Conservation (phyloP, 1,139 yeast species). For the Suhomyces terraborum region DNA sequence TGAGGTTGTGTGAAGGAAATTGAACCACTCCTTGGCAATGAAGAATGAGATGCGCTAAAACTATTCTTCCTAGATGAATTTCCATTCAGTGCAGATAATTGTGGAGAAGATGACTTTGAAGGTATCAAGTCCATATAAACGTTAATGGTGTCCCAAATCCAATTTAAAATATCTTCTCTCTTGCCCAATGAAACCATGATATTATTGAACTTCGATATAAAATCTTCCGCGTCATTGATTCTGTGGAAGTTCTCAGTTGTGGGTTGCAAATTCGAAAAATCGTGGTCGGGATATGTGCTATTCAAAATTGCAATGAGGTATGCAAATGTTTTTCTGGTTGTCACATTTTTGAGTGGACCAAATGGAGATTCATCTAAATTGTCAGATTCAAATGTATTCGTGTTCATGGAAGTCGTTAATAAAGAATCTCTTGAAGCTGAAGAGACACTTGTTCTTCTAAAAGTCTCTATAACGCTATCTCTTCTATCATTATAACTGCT, state of each 20-base stretch:
- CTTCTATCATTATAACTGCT: slow-evolving; percentile 29
- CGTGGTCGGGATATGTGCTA: slow-evolving; percentile 94
- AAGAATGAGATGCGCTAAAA: slow-evolving; percentile 16
- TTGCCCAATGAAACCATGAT: slow-evolving; percentile 79
- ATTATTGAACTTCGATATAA: slow-evolving; percentile 76
- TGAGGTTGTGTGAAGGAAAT: slow-evolving; percentile 7
- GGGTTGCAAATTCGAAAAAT: slow-evolving; percentile 85
- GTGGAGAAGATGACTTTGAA: slow-evolving; percentile 27
- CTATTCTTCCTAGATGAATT: slow-evolving; percentile 32
- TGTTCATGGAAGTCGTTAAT: slow-evolving; percentile 26
- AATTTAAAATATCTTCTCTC: slow-evolving; percentile 48
- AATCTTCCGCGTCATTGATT: slow-evolving; percentile 50
- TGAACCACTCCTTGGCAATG: slow-evolving; percentile 14
- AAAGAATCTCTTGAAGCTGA: slow-evolving; percentile 13
- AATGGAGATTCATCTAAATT: slow-evolving; percentile 71
- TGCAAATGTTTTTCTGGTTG: slow-evolving; percentile 87
- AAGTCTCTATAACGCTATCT: slow-evolving; percentile 25
- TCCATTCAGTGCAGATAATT: slow-evolving; percentile 19
- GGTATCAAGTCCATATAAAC: slow-evolving; percentile 73
- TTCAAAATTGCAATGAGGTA: slow-evolving; percentile 87
- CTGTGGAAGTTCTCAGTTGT: slow-evolving; percentile 64
- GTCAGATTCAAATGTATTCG: slow-evolving; percentile 22
- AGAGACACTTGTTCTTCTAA: slow-evolving; percentile 14
- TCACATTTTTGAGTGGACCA: slow-evolving; percentile 84
- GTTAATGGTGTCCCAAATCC: slow-evolving; percentile 90